Evolutionary conservation across 495 filamentous ascomycete genomes (phyloP).

Genomic region (Penicillium salamii): DNA sequence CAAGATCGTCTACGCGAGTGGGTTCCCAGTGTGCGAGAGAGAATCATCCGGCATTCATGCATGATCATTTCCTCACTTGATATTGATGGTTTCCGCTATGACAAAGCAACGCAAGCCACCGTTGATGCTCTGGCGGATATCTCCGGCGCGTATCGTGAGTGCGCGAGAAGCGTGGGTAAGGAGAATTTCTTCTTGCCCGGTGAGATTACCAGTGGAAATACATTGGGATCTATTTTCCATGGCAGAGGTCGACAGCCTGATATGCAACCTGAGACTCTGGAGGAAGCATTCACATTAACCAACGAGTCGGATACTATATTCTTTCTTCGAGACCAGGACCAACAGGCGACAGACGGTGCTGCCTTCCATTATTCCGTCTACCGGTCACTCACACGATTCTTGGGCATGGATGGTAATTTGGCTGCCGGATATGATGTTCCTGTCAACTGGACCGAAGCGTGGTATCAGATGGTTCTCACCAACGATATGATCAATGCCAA

Average conservation of each 20-base stretch:
- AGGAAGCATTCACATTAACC: conserved; percentile 45
- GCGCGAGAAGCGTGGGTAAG: conserved; percentile 56
- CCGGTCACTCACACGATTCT: conserved; percentile 61
- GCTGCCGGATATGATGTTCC: conserved; percentile 59
- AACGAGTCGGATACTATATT: conserved; percentile 42
- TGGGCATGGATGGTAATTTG: conserved; percentile 62
- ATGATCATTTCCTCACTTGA: conserved; percentile 63
- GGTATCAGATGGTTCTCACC: conserved; percentile 58
- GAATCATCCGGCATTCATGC: conserved; percentile 63
- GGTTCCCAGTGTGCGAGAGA: conserved; percentile 57
- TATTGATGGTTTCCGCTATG: conserved; percentile 67
- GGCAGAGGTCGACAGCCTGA: conserved; percentile 62
- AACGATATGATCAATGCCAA: conserved; percentile 67
- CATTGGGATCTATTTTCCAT: conserved; percentile 62
- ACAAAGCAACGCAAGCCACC: conserved; percentile 66
- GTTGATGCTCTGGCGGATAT: conserved; percentile 62
- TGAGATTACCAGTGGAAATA: conserved; percentile 64
- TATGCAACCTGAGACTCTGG: conserved; percentile 44
- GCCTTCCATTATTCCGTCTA: conserved; percentile 76
- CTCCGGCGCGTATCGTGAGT: conserved; percentile 51
- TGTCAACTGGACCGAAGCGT: conserved; percentile 59
- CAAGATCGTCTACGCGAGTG: conserved; percentile 75
- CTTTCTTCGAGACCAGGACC: conserved; percentile 55
- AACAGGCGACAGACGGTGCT: conserved; percentile 60
- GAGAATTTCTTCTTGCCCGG: conserved; percentile 64